Evolutionary conservation across 2,329 filamentous ascomycete species (phyloP), one percentile per base, ranked within the genome.

Genomic region (Aspergillus sp.): DNA sequence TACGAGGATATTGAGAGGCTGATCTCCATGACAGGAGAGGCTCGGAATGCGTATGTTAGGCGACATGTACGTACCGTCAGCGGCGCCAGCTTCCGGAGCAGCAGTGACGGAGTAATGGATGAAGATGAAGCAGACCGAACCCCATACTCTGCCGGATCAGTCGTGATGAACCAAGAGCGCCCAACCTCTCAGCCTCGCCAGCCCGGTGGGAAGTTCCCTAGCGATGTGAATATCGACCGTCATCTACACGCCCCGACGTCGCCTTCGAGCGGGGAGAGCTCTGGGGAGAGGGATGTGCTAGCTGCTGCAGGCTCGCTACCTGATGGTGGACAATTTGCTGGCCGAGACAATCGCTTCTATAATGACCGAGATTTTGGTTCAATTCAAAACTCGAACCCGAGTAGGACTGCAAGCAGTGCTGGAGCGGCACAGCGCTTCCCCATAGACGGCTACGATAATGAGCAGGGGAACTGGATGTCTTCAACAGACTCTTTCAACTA

Each of bases 181-280:
- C 74, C 73, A 46, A 69, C 71, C 35, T 74, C 69, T 44, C 76
- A 73, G 56, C 72, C 74, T 48, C 87, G 92, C 76, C 87, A 90
- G 84, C 88, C 91, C 87, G 93, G 93, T 87, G 93, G 93, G 82
- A 87, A 93, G 76, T 99, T 99, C 81, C 93, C 93, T 78, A 96
- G 90, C 78, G 93, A 97, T 81, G 81, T 98, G 68, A 87, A 92
- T 80, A 84, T 96, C 74, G 90, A 92, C 76, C 87, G 90, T 80
- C 88, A 90, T 82, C 87, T 91, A 86, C 88, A 92, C 77, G 87
- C 85, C 72, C 86, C 89, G 72, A 81, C 87, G 72, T 91, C 90
- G 71, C 89, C 90, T 60, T 90, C 90, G 82, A 96, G 90, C 81
- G 86, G 87, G 76, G 86, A 87, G 76, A 91, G 88, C 75, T 93